phyloP scores from a whole-genome alignment of 1,139 yeast genomes.

The Eremothecium coryli region DNA sequence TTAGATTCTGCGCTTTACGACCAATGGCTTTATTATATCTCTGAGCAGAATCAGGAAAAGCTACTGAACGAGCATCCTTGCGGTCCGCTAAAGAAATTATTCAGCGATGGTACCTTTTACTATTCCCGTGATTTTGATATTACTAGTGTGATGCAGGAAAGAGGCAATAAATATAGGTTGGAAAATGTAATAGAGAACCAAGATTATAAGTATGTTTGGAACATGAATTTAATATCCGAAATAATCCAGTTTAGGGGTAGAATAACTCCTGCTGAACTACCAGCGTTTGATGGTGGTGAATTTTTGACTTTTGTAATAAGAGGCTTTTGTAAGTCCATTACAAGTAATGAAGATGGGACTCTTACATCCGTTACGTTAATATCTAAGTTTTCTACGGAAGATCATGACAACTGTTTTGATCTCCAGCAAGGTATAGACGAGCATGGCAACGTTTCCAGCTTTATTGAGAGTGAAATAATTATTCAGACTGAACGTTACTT shows the following conservation, averaged over 20 bases:
- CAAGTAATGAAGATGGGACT: slow-evolving; percentile 31
- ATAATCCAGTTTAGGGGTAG: slow-evolving; percentile 51
- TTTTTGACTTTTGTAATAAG: slow-evolving; percentile 52
- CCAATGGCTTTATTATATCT: slow-evolving; percentile 25
- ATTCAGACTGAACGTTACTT: slow-evolving; percentile 45
- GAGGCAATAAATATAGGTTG: slow-evolving; percentile 35
- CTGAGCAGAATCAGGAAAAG: slow-evolving; percentile 31
- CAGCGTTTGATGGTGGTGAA: slow-evolving; percentile 45
- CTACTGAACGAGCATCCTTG: slow-evolving; percentile 47
- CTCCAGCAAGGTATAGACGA: slow-evolving; percentile 59
- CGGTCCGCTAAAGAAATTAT: slow-evolving; percentile 44
- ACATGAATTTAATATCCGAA: slow-evolving; percentile 48
- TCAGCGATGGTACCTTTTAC: slow-evolving; percentile 57
- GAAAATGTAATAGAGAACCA: slow-evolving; percentile 37
- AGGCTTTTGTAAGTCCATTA: slow-evolving; percentile 51
- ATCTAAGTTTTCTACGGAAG: slow-evolving; percentile 56
- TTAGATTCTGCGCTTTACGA: slow-evolving; percentile 51
- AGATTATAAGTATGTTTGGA: slow-evolving; percentile 58
- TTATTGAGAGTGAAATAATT: slow-evolving; percentile 57
- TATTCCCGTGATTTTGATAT: slow-evolving; percentile 60
- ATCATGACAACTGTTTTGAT: slow-evolving; percentile 54
- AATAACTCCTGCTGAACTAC: slow-evolving; percentile 42
- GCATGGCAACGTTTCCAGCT: slow-evolving; percentile 59
- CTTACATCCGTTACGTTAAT: slow-evolving; percentile 48
- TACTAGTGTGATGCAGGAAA: slow-evolving; percentile 51